Evolutionary conservation across 164 flowering plant species (phyloP), one percentile per base, ranked within the genome.

Genomic region (Aristolochia contorta): DNA sequence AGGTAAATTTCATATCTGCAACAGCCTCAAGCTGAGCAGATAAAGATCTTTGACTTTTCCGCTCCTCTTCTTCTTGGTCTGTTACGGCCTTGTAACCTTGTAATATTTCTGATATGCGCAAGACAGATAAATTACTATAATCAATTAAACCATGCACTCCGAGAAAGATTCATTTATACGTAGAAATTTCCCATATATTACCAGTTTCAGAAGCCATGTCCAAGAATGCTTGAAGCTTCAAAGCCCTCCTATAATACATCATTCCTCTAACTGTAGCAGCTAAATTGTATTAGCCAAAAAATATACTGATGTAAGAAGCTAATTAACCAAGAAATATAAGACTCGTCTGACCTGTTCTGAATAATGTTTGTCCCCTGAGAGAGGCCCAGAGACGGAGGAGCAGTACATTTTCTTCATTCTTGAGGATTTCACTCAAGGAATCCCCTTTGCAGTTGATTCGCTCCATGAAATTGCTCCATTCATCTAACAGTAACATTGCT

Each of bases 1-100:
- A 94, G 19, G 97, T 88, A 71, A 91, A 94, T 74, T 94, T 94
- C 89, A 94, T 81, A 72, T 94, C 95, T 22, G 99, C 97, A 56
- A 94, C 72, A 51, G 99, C 99, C 57, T 94, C 96, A 59, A 86
- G 72, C 61, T 83, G 87, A 59, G 97, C 86, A 75, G 71, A 78
- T 16, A 83, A 47, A 57, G 97, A 90, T 76, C 92, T 85, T 61
- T 93, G 89, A 61, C 91, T 83, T 69, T 79, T 88, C 76, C 75
- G 82, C 19, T 93, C 99, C 71, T 85, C 97, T 62, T 85, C 97
- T 33, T 83, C 64, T 54, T 80, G 79, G 65, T 66, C 71, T 21
- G 83, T 71, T 27, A 84, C 75, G n/a, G 90, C 91, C 72, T 88
- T 88, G 74, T 93, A 93, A 21, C 99, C 99, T 71, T 75, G 78